Base-by-base conservation (phyloP, 768 basidiomycete species). In the Leccinum ochraceum region DNA sequence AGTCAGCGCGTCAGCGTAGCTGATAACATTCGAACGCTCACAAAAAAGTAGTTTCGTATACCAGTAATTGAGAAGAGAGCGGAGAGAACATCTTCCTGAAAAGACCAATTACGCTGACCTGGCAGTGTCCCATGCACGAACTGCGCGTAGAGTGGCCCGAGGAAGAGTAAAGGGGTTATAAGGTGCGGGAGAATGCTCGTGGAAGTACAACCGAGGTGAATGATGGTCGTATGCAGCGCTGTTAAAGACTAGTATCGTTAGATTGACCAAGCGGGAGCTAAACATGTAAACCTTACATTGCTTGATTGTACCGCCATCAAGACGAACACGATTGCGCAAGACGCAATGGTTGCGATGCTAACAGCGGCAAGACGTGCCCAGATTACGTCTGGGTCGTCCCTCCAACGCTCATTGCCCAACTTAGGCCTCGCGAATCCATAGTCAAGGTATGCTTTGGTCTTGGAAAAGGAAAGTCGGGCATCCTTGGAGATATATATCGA, bases 321-420 rank as follows among this genome's bases (percentile, higher is more conserved):
- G 64, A 68, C 63, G 49, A 78, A 81, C 7, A 94, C 80, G 1
- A 79, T 71, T 6, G 70, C 66, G 50, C 89, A 84, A 65, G 86
- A 87, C 1, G 82, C 60, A 0, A 83, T 46, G 2, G 91, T 92
- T 48, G 88, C 87, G 28, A 83, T 48, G 26, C 78, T 77, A 5
- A 89, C 94, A 4, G 90, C 89, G 16, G 79, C 68, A 56, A 97
- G 75, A 22, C 96, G 81, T 6, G 90, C 87, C n/a, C 81, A 80
- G 61, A 98, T 94, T 6, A 96, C 91, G 42, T 82, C 82, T 1
- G 94, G 88, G 68, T 96, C 90, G 70, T 98, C 89, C 62, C 95
- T 81, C 83, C 85, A 87, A 22, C 81, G 77, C 58, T 85, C 84
- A 49, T 79, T 68, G 28, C 58, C 66, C 54, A 76, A 64, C 62